These are phyloP conservation scores for Penicillium waksmanii DNA, from an alignment of 495 filamentous ascomycete species.

Conservation along the genomic window DNA sequence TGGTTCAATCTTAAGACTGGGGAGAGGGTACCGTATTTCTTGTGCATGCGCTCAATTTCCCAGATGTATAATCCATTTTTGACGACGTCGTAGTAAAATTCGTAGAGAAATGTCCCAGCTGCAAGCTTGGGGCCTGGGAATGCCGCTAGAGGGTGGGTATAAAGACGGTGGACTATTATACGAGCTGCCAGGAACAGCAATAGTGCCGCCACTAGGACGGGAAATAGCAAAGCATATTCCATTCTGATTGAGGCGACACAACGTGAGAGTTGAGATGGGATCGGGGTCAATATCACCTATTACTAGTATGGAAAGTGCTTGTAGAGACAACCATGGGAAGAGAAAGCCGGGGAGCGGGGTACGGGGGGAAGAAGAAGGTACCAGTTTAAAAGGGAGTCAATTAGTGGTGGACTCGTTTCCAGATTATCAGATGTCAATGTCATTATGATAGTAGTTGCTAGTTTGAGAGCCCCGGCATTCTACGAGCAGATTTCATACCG, in stretches of 20 bases:
- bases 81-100: conserved; percentile 56
- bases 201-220: conserved; percentile 5
- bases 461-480: too few species aligned
- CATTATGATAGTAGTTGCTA: not conserved
- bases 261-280: not conserved
- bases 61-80: conserved; percentile 48
- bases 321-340: conserved; percentile 1
- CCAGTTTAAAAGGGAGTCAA: not conserved
- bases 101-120: conserved; percentile 47
- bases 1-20: not conserved
- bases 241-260: conserved; percentile 5
- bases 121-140: conserved; percentile 56
- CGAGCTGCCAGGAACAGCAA: conserved; percentile 6
- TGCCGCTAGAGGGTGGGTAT: conserved; percentile 40
- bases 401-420: not conserved
- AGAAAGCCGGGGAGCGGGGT: not conserved
- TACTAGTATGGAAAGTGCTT: conserved; percentile 1
- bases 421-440: not conserved
- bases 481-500: not conserved
- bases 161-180: conserved; percentile 37
- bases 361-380: not conserved
- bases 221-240: conserved; percentile 11
- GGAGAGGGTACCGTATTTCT: conserved; percentile 36
- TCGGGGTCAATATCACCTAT: not conserved
- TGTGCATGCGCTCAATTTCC: conserved; percentile 52